Evolutionary conservation across 441 rosid genomes (phyloP).

Genomic region (Arabidopsis hybrid): DNA sequence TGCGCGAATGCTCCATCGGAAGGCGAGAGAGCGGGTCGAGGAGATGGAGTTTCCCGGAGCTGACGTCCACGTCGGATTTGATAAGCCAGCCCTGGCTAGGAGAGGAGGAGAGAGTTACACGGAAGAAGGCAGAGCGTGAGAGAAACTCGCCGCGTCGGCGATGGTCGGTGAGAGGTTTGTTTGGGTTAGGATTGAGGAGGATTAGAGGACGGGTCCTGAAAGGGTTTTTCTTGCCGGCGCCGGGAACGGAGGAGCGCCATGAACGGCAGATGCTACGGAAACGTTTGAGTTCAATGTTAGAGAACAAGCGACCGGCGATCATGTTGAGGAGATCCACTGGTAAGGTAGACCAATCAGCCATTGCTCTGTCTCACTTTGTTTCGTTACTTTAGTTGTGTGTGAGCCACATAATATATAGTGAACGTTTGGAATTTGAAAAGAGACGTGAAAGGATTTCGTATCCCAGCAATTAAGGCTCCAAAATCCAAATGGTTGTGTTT

Average conservation of each 20-base stretch:
- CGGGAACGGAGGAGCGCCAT: background rate
- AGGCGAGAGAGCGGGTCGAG: slow-evolving; percentile 31
- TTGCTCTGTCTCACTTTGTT: background rate
- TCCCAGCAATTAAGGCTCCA: too few species aligned
- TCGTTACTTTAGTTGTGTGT: too few species aligned
- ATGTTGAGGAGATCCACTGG: background rate
- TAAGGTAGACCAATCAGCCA: background rate
- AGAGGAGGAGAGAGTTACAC: background rate
- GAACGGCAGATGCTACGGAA: background rate
- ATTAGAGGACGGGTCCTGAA: background rate
- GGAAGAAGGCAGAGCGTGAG: slow-evolving; percentile 17
- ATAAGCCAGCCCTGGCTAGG: slow-evolving; percentile 33
- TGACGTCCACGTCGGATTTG: slow-evolving; percentile 13
- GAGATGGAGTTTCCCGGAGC: slow-evolving; percentile 17
- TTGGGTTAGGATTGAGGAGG: background rate
- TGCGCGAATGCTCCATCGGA: background rate
- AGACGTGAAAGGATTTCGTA: background rate
- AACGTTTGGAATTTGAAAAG: too few species aligned
- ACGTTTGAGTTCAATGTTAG: background rate
- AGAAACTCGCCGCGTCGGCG: background rate
- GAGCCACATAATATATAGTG: too few species aligned
- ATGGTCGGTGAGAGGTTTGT: too few species aligned
- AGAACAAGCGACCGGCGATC: background rate
- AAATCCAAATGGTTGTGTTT: too few species aligned
- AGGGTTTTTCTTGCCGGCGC: background rate